phyloP scores from a whole-genome alignment of 1,284 basidiomycete genomes.

The Austroboletus niveus region DNA sequence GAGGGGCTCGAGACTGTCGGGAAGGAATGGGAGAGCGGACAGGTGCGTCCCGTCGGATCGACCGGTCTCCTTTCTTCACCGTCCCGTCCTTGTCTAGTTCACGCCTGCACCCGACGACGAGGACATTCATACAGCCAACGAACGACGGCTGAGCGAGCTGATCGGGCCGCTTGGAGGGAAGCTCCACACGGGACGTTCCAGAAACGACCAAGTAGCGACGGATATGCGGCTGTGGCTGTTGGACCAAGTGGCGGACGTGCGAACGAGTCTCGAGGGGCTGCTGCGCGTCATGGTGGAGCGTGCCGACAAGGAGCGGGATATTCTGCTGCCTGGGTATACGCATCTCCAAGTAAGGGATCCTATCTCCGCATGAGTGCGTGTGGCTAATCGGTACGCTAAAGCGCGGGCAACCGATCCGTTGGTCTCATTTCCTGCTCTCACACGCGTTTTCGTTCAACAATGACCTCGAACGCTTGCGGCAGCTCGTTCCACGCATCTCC shows the following conservation, averaged over 20 bases:
- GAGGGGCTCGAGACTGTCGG: conserved; percentile 78
- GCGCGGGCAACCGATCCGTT: conserved; percentile 97
- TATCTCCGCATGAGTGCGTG: neutral
- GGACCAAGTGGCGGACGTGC: conserved; percentile 72
- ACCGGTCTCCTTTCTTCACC: neutral
- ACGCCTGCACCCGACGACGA: conserved; percentile 81
- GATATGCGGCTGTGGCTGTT: conserved; percentile 97
- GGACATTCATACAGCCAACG: conserved; percentile 99
- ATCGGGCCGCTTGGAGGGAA: conserved; percentile 91
- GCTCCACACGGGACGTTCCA: conserved; percentile 92
- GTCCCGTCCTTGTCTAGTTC: conserved; percentile 49
- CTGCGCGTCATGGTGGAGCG: conserved; percentile 88
- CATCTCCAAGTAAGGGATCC: conserved; percentile 77
- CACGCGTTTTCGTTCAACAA: conserved; percentile 90
- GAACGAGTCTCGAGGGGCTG: conserved; percentile 73
- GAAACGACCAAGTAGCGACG: conserved; percentile 98
- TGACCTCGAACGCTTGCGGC: conserved; percentile 85
- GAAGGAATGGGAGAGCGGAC: conserved; percentile 80
- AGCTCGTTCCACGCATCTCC: conserved; percentile 86
- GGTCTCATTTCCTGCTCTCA: conserved; percentile 95
- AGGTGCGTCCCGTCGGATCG: conserved; percentile 41
- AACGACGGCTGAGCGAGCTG: conserved; percentile 89
- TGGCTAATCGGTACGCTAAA: conserved; percentile 31
- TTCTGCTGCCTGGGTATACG: conserved; percentile 94
- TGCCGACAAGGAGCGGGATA: conserved; percentile 89